Conservation (phyloP, 2,329 filamentous ascomycete species). For the Parascedosporium putredinis region DNA sequence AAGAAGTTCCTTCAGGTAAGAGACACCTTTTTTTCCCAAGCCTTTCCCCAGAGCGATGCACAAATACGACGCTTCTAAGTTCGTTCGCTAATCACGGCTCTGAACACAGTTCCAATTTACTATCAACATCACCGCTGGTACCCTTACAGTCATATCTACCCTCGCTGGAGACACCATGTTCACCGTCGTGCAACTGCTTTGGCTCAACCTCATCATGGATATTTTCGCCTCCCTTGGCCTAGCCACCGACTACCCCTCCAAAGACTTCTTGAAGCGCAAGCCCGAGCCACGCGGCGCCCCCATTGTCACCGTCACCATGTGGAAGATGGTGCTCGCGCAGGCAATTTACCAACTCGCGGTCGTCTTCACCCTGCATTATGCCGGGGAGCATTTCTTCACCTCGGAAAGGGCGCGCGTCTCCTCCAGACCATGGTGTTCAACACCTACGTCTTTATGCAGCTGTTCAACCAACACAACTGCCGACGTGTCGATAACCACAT, state of each 20-base stretch:
- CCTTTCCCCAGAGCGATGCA: too few species aligned
- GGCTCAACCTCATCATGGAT: conserved; percentile 53
- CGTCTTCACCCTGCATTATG: conserved; percentile 51
- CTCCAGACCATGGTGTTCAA: conserved; percentile 57
- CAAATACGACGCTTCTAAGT: too few species aligned
- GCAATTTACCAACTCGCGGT: conserved; percentile 48
- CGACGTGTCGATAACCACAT: conserved; percentile 57
- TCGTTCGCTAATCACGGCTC: too few species aligned
- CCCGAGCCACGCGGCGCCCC: conserved; percentile 28
- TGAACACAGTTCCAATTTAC: conserved; percentile 42
- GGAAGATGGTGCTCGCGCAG: conserved; percentile 57
- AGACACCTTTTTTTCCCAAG: too few species aligned
- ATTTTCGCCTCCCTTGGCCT: conserved; percentile 45
- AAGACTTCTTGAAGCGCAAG: conserved; percentile 21
- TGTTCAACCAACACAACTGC: conserved; percentile 61
- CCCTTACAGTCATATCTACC: conserved; percentile 47
- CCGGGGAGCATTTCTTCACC: conserved; percentile 41
- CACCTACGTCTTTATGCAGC: conserved; percentile 63
- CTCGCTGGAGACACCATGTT: conserved; percentile 42
- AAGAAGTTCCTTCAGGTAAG: conserved; percentile 51
- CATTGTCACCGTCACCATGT: conserved; percentile 61
- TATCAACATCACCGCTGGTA: conserved; percentile 49
- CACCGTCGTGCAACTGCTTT: conserved; percentile 47
- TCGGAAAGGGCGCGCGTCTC: conserved; percentile 27
- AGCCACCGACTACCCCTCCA: conserved; percentile 27